Evolutionary conservation across 306 rosid species (phyloP).

Genomic region (Adenanthera pavonina): DNA sequence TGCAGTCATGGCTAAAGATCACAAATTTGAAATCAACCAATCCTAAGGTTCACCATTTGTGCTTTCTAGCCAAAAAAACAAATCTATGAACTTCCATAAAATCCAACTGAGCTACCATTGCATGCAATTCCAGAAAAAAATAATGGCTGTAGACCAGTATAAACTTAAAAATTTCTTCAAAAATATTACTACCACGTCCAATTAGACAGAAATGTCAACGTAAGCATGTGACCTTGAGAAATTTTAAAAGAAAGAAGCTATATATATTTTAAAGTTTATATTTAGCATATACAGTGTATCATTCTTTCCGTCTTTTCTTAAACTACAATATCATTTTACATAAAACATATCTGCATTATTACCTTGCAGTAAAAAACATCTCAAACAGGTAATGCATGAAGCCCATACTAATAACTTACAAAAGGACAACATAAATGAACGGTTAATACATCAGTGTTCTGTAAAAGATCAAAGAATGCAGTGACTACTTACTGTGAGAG

Average conservation of each 20-base stretch:
- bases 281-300: not conserved
- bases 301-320: not conserved
- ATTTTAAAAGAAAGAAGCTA: not conserved
- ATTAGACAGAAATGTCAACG: not conserved
- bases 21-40: conserved; percentile 10
- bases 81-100: not conserved
- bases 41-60: not conserved
- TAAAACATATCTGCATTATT: not conserved
- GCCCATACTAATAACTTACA: not conserved
- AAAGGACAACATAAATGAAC: not conserved
- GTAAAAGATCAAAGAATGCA: not conserved
- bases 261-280: not conserved
- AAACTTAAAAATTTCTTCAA: not conserved
- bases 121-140: not conserved
- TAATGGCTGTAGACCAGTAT: not conserved
- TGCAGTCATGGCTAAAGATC: not conserved
- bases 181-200: not conserved
- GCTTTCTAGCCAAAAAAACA: not conserved
- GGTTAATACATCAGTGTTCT: not conserved
- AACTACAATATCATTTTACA: not conserved
- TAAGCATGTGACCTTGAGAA: not conserved
- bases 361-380: not conserved
- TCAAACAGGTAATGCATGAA: not conserved
- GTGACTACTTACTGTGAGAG: not conserved
- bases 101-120: not conserved